phyloP scores from a whole-genome alignment of 495 filamentous ascomycete genomes.

The Penicillium lividum region DNA sequence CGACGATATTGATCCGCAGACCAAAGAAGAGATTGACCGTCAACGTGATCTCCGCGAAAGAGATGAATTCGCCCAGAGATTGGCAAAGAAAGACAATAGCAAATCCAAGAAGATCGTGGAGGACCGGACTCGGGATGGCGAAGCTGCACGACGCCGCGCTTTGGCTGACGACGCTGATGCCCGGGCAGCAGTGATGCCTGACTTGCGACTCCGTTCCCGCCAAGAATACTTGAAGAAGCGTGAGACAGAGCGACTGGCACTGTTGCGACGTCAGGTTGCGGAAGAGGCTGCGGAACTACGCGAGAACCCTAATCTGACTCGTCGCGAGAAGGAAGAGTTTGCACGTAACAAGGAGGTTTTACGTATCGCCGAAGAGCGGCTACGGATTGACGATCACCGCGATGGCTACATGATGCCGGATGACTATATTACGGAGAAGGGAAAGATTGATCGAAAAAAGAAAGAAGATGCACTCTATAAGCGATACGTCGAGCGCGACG shows the following conservation, averaged over 20 bases:
- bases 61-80: slow-evolving; percentile 71
- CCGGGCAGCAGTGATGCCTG: slow-evolving; percentile 65
- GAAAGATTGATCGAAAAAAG: slow-evolving; percentile 84
- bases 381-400: slow-evolving; percentile 85
- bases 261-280: slow-evolving; percentile 86
- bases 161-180: slow-evolving; percentile 66
- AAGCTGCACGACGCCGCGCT: slow-evolving; percentile 58
- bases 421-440: slow-evolving; percentile 91
- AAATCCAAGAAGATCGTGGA: slow-evolving; percentile 75
- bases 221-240: slow-evolving; percentile 94
- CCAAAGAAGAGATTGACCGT: slow-evolving; percentile 55
- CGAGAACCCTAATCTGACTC: slow-evolving; percentile 71
- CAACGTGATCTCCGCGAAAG: slow-evolving; percentile 67
- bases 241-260: slow-evolving; percentile 78
- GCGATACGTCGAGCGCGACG: slow-evolving; percentile 86
- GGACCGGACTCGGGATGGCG: slow-evolving; percentile 61
- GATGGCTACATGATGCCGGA: slow-evolving; percentile 95
- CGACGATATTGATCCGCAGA: slow-evolving; percentile 59
- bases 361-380: slow-evolving; percentile 81
- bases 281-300: slow-evolving; percentile 85
- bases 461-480: slow-evolving; percentile 90
- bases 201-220: slow-evolving; percentile 77
- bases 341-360: slow-evolving; percentile 85
- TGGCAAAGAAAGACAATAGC: slow-evolving; percentile 67
- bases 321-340: slow-evolving; percentile 86